These are phyloP conservation scores for Cenchrus purpureus DNA, from an alignment of 176 grass and related monocot genomes.

Conservation along the genomic window DNA sequence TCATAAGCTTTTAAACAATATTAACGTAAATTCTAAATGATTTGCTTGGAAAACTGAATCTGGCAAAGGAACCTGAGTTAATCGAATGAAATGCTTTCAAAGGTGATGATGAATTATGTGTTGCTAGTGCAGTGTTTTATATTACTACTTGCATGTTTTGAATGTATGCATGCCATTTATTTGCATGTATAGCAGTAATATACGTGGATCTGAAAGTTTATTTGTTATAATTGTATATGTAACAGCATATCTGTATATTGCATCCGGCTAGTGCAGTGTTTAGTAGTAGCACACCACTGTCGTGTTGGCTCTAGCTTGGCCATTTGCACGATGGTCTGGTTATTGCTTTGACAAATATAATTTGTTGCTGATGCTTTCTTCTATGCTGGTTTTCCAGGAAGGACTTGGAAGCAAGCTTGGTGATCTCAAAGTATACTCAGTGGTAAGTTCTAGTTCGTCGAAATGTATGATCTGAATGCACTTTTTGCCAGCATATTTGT, in stretches of 20 bases:
- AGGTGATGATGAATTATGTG: no score
- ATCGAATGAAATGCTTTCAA: no score
- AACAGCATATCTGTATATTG: not conserved
- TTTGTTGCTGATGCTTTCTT: not conserved
- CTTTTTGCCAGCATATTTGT: no score
- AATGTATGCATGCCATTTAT: not conserved
- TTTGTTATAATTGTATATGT: not conserved
- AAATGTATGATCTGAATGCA: not conserved
- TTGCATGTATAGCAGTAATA: not conserved
- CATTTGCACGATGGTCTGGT: no score
- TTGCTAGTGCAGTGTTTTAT: no score
- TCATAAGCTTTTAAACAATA: no score
- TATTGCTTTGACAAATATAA: not conserved
- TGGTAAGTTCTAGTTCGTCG: not conserved
- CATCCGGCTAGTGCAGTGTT: not conserved
- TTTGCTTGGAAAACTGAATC: no score
- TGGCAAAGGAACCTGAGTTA: no score
- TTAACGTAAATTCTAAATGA: no score
- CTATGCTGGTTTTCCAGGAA: constrained; percentile 34
- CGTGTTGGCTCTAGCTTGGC: not conserved
- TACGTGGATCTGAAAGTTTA: not conserved
- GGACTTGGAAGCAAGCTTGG: constrained; percentile 27
- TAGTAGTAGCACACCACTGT: not conserved
- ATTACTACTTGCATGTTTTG: not conserved
- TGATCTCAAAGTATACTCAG: constrained; percentile 51